Evolutionary conservation across 2,329 filamentous ascomycete species (phyloP), one percentile per base, ranked within the genome.

Genomic region (Penicillium sp.): DNA sequence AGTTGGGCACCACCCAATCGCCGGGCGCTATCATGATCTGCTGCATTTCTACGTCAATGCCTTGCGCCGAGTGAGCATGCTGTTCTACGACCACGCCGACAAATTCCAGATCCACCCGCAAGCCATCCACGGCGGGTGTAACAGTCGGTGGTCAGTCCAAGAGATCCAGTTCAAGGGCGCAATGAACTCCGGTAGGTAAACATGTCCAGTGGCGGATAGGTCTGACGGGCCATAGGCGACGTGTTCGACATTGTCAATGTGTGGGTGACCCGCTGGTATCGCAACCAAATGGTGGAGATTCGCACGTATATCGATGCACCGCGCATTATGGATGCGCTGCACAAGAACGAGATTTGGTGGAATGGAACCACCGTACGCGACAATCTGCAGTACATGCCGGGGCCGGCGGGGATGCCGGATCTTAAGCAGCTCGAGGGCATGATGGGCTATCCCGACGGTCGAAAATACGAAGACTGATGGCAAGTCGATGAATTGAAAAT

Each of bases 11-110:
- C 66, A 69, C 35, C 67, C 68, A 2, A 62, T 68, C 16, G 65
- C 66, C 7, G 68, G 68, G 2, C 63, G 57, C 42, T 70, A 70
- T 31, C 48, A 60, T 24, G 67, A 69, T 24, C 54, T 69, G 47
- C 50, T 67, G 46, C 65, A 69, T 56, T 69, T 69, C 43, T 68
- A 65, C 20, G 64, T 70, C 38, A 69, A 70, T 46, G 67, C 67
- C 2, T 46, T 70, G 25, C 57, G 65, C 7, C 56, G 67, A 13
- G 63, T 69, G 10, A 64, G 61, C 27, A 52, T 65, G 25, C 36
- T 63, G 35, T 68, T 68, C 41, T 44, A 51, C 16, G 63, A 67
- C 25, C 62, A 69, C 48, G 59, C 60, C 10, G 65, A 69, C 13
- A 58, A 55, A 30, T 69, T 69, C 27, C 53, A 67, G 53, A 62